These are phyloP conservation scores for Aegilops sharonensis DNA, from an alignment of 176 grass and related monocot genomes.

Conservation along the genomic window DNA sequence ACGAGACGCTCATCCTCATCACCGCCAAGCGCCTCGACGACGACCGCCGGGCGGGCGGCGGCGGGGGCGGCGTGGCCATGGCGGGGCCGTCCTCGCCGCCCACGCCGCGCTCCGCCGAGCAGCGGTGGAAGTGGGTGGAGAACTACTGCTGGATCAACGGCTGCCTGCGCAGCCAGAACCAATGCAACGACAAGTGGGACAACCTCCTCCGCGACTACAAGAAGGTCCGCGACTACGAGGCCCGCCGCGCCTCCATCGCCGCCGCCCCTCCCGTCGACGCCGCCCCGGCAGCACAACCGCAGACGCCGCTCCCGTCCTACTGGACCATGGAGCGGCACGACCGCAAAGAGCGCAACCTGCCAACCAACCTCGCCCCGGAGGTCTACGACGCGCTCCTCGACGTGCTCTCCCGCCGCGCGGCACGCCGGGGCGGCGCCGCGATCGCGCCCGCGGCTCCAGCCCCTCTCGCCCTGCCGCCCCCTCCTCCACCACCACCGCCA, in stretches of 20 bases:
- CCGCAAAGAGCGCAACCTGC: conserved; percentile 86
- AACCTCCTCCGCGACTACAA: conserved; percentile 99
- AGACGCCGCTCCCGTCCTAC: conserved; percentile 43
- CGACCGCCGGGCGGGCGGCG: conserved; percentile 52
- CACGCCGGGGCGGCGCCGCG: conserved; percentile 44
- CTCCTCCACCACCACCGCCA: background rate
- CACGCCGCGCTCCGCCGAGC: conserved; percentile 74
- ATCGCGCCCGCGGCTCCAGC: conserved; percentile 27
- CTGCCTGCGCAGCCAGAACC: conserved; percentile 97
- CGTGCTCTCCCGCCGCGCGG: conserved; percentile 76
- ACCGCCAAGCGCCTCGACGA: conserved; percentile 91
- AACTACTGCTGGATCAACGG: conserved; percentile 97
- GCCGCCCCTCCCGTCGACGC: background rate
- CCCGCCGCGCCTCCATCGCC: conserved; percentile 20
- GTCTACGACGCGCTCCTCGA: conserved; percentile 82
- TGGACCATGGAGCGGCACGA: conserved; percentile 92
- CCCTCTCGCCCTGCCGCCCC: conserved; percentile 29
- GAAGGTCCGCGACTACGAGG: conserved; percentile 93
- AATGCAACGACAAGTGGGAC: conserved; percentile 99
- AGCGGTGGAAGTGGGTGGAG: conserved; percentile 99
- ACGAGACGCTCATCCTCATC: conserved; percentile 96
- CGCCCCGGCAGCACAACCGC: background rate
- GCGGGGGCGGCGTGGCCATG: background rate
- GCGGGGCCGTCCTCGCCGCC: conserved; percentile 10
- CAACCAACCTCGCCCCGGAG: conserved; percentile 85